Base-by-base conservation (phyloP, 768 basidiomycete species). In the Favolaschia claudopus region DNA sequence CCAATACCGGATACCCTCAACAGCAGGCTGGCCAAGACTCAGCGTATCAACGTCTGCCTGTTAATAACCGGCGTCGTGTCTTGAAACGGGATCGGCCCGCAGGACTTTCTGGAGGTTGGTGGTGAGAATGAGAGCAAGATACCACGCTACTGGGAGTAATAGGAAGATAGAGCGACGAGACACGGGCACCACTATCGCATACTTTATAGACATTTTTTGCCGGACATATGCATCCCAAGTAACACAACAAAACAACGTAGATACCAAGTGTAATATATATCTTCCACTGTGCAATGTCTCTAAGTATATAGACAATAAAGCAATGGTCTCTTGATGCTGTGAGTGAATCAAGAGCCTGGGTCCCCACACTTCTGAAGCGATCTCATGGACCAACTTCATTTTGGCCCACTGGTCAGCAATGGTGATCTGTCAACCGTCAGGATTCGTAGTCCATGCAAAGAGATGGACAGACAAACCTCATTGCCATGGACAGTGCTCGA, bases 31-130 rank as follows among this genome's bases (percentile, higher is more conserved):
- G 82, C 47, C 86, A 87, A 68, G 92, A 94, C 61, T 93, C 92
- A 7, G 89, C 92, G n/a, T 94, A 95, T 70, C 93, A 95, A 71
- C 82, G 93, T 32, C 69, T 93, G 45, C 92, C 92, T 28, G 75
- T 95, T 51, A 94, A 93, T 67, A 92, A 91, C 67, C 82, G 92
- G 57, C 82, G 92, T 50, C 78, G 90, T 68, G 87, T 86, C 64
- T 67, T 91, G 63, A 93, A 95, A 74, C 83, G 92, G 9, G 93
- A 94, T 28, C 79, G 92, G 42, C 92, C n/a, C 92, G 2, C 88
- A 89, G 5, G 93, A 95, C 74, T 94, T 94, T 68, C 72, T 92
- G 67, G 92, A 93, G 67, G 82, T 92, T 12, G 85, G 85, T 3
- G 83, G 80, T 14, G 86, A 88, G 56, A 77, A 75, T 51, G 89